These are phyloP conservation scores for Xylaria sp. DNA, from an alignment of 495 filamentous ascomycete species.

Conservation along the genomic window DNA sequence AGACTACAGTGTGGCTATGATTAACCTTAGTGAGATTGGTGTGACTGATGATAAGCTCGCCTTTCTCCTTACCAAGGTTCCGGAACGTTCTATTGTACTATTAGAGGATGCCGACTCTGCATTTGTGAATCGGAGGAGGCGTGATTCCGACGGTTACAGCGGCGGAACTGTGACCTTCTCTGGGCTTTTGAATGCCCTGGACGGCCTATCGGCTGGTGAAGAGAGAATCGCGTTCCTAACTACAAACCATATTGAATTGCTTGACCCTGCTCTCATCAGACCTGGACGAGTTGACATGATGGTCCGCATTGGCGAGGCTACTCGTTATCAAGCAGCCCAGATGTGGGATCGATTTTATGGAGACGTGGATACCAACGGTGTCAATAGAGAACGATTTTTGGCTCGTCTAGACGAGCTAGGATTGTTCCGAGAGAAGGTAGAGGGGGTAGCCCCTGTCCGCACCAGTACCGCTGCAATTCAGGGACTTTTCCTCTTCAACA, in stretches of 20 bases:
- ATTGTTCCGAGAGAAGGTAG: slow-evolving; percentile 51
- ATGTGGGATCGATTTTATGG: slow-evolving; percentile 97
- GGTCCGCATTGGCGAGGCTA: slow-evolving; percentile 86
- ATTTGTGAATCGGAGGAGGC: slow-evolving; percentile 79
- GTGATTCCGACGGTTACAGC: slow-evolving; percentile 82
- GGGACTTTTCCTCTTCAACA: slow-evolving; percentile 93
- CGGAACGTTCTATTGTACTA: slow-evolving; percentile 82
- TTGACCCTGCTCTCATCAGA: slow-evolving; percentile 87
- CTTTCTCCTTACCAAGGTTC: slow-evolving; percentile 85
- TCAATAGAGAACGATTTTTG: slow-evolving; percentile 62
- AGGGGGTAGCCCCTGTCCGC: slow-evolving; percentile 50
- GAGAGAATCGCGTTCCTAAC: slow-evolving; percentile 93
- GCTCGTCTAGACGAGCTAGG: slow-evolving; percentile 55
- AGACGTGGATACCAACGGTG: slow-evolving; percentile 71
- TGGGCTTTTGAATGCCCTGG: slow-evolving; percentile 89
- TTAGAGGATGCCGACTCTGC: slow-evolving; percentile 96
- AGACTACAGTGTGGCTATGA: slow-evolving; percentile 91
- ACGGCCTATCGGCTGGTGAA: slow-evolving; percentile 94
- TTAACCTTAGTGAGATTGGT: slow-evolving; percentile 92
- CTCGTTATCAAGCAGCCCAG: slow-evolving; percentile 78
- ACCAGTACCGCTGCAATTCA: slow-evolving; percentile 91
- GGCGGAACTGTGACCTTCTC: slow-evolving; percentile 96
- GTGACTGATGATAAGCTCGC: slow-evolving; percentile 93
- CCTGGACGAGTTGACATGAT: slow-evolving; percentile 95
- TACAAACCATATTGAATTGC: slow-evolving; percentile 88